Conservation (phyloP, 2,329 filamentous ascomycete species). For the Aureobasidium musti region DNA sequence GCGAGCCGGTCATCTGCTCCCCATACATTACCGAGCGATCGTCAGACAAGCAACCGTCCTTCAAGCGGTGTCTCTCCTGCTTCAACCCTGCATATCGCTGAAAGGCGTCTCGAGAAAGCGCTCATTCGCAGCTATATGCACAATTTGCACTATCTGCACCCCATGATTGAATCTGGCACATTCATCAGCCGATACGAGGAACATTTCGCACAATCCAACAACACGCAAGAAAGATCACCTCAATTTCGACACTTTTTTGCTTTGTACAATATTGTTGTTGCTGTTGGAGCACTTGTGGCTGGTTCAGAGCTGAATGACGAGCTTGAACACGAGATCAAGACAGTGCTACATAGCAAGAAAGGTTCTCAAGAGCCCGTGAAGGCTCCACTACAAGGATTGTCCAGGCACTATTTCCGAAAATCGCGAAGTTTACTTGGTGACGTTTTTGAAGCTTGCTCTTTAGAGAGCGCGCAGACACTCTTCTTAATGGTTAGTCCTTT, state of each 20-base stretch:
- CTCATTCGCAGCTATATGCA: slow-evolving; percentile 19
- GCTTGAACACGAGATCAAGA: slow-evolving; percentile 9
- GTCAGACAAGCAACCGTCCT: background rate
- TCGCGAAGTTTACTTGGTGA: slow-evolving; percentile 38
- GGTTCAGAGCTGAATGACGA: slow-evolving; percentile 31
- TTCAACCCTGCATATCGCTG: background rate
- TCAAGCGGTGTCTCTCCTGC: background rate
- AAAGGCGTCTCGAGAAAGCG: slow-evolving; percentile 10
- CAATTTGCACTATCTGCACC: slow-evolving; percentile 24
- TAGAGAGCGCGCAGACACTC: slow-evolving; percentile 38
- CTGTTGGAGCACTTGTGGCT: slow-evolving; percentile 39
- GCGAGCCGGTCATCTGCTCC: background rate
- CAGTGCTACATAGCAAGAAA: background rate
- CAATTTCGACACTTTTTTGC: slow-evolving; percentile 33
- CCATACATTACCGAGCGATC: background rate
- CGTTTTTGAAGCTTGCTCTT: slow-evolving; percentile 38
- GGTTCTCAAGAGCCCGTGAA: background rate
- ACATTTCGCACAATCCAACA: slow-evolving; percentile 33
- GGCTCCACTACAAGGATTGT: slow-evolving; percentile 30
- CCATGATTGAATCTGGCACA: slow-evolving; percentile 14
- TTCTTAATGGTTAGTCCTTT: slow-evolving; percentile 35
- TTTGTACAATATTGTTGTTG: slow-evolving; percentile 39
- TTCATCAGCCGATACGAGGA: slow-evolving; percentile 8
- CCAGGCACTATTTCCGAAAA: slow-evolving; percentile 37
- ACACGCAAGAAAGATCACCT: slow-evolving; percentile 30